Conservation (phyloP, 352 stramenopile genomes). For the Thraustochytrium aureum region DNA sequence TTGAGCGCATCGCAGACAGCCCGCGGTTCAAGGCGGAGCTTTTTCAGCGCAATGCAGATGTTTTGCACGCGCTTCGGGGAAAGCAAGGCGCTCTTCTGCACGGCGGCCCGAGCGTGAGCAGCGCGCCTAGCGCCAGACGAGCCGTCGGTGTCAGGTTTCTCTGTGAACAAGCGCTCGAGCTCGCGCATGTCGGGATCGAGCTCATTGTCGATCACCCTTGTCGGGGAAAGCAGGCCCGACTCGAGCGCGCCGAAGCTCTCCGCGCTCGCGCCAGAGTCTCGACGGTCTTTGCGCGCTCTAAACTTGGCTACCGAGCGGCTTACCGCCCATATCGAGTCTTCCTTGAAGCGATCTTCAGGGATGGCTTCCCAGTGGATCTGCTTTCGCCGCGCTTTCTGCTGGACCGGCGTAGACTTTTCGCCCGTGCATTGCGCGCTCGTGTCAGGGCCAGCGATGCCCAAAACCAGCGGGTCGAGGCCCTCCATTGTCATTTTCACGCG, state of each 20-base stretch:
- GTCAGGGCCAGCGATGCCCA: constrained; percentile 64
- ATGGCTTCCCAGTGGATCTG: constrained; percentile 81
- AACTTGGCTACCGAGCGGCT: constrained; percentile 67
- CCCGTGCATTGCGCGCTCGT: too few relatives aligned
- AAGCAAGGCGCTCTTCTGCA: constrained; percentile 65
- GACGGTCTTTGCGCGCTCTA: constrained; percentile 74
- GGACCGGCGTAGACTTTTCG: too few relatives aligned
- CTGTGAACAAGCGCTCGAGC: constrained; percentile 76
- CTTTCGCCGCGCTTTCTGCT: constrained; percentile 71
- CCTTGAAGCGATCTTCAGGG: constrained; percentile 71
- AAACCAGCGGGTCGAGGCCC: constrained; percentile 64
- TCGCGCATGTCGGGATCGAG: constrained; percentile 81
- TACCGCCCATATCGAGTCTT: constrained; percentile 47
- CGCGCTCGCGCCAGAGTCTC: constrained; percentile 44
- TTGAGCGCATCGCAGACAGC: constrained; percentile 68
- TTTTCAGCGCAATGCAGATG: constrained; percentile 71
- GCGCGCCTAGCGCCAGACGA: not conserved
- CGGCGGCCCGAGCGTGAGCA: not conserved
- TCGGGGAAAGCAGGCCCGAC: too few relatives aligned
- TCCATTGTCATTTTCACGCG: constrained; percentile 76
- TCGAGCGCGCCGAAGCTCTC: too few relatives aligned
- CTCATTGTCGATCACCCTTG: constrained; percentile 60
- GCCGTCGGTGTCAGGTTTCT: constrained; percentile 59
- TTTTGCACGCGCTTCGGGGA: constrained; percentile 80
- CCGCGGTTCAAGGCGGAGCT: constrained; percentile 70